Evolutionary conservation across 1,284 basidiomycete genomes (phyloP), one percentile per base, ranked within the genome.

Genomic region (Moesziomyces sp.): DNA sequence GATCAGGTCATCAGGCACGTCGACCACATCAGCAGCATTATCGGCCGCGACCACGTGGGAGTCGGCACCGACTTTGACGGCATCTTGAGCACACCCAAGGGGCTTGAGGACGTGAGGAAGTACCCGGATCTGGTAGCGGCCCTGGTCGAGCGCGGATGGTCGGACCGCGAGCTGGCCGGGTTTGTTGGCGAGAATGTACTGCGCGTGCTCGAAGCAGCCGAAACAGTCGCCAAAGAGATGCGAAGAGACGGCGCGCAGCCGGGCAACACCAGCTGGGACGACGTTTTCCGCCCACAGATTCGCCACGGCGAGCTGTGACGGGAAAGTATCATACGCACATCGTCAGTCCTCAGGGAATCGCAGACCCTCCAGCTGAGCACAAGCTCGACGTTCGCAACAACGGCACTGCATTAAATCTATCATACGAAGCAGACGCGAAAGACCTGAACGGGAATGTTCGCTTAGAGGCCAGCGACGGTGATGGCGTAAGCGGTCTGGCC

Each of bases 1-100:
- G 63, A 59, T 0, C 59, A 67, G 60, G 61, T 67, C 10, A 46
- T 71, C 24, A 54, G 49, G 34, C 67, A 71, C 38, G 43, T 75
- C 38, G 56, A 67, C 6, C 54, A 75, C 45, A 48, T 75, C 28
- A 55, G 63, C 34, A 21, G 23, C 21, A 65, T 67, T 8, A 58
- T 71, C 13, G 73, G 73, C 5, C 49, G 46, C 14, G 52, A 52
- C 7, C 73, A 75, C 23, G 68, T 75, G 1, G 73, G 73, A 13
- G 43, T 75, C 4, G 73, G 73, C 0, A 71, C 63, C 19, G 73
- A 75, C 51, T 75, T 75, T 53, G 73, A 75, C n/a, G 73, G 73
- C 10, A 75, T 75, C 48, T 5, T 52, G 18, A 54, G 56, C 3
- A 56, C 54, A 0, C 68, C 73, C 0, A 59, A 62, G 30, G 68